Percentiles rank a stretch among this genome's conserved stretches.
Conservation (phyloP, 768 basidiomycete genomes). For the Kwoniella mangroviensis region DNA sequence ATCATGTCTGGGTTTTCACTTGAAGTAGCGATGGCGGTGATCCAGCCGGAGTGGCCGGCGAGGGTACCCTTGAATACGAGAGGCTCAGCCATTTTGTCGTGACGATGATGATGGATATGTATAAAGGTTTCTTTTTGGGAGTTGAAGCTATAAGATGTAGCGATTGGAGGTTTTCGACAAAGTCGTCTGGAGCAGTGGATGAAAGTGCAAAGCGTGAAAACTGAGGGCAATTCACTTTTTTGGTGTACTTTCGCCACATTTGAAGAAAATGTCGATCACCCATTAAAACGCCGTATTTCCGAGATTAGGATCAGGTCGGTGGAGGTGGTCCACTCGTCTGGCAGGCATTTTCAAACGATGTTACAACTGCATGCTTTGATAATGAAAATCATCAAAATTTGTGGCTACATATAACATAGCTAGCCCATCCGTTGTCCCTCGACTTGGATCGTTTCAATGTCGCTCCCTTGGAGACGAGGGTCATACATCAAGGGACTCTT, state of each 20-base stretch:
- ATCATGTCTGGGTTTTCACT: conserved; percentile 99
- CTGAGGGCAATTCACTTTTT: conserved; percentile 3
- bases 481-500: no score
- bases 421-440: no score
- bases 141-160: no score
- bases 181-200: neutral
- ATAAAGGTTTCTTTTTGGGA: no score
- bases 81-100: conserved; percentile 71
- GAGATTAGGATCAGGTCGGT: conserved; percentile 6
- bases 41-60: conserved; percentile 94
- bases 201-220: neutral
- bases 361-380: no score
- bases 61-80: conserved; percentile 89
- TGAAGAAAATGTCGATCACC: neutral
- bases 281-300: conserved; percentile 21
- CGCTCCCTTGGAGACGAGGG: no score
- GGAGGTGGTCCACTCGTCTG: conserved; percentile 29
- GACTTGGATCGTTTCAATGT: no score
- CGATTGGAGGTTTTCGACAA: neutral
- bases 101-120: conserved; percentile 8
- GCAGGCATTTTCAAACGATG: no score
- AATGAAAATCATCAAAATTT: no score
- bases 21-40: conserved; percentile 97
- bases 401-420: no score
- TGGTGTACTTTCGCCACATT: conserved; percentile 30